These are phyloP conservation scores for Suhomyces wounanorum DNA, from an alignment of 1,139 yeast species.

Conservation along the genomic window DNA sequence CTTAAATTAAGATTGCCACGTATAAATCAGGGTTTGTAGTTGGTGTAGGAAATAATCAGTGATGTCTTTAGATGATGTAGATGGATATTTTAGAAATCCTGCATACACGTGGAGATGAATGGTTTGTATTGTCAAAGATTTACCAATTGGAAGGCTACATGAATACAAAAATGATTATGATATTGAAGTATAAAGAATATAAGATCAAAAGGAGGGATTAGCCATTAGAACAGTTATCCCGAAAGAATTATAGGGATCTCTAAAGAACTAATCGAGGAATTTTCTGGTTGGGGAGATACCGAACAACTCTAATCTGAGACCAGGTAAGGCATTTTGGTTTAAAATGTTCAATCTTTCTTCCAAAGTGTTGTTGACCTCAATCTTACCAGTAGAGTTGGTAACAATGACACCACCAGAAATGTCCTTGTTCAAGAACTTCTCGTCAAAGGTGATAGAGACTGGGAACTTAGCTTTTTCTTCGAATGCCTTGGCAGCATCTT, in stretches of 20 bases:
- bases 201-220: constrained; percentile 1
- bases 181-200: constrained; percentile 4
- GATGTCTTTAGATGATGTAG: too few species aligned
- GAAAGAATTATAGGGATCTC: constrained; percentile 9
- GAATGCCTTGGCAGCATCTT: constrained; percentile 63
- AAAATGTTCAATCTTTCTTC: constrained; percentile 89
- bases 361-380: constrained; percentile 87
- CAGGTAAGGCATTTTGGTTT: constrained; percentile 86
- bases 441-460: constrained; percentile 56
- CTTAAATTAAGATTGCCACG: too few species aligned
- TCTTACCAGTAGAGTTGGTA: constrained; percentile 71
- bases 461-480: constrained; percentile 57
- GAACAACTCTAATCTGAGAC: constrained; percentile 84
- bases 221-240: background rate
- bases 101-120: too few species aligned
- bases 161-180: background rate
- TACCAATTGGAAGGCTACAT: background rate
- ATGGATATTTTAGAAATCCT: too few species aligned
- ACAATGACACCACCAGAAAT: constrained; percentile 86
- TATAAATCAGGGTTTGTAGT: too few species aligned
- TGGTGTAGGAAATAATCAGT: too few species aligned
- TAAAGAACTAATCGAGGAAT: constrained; percentile 68
- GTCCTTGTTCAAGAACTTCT: constrained; percentile 58
- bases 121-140: too few species aligned
- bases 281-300: constrained; percentile 87